A percentile compares a stretch with the other conserved stretches of the same genome.
These are phyloP conservation scores for Xanthoceras sorbifolium DNA, from an alignment of 345 rosid genomes.

Conservation along the genomic window DNA sequence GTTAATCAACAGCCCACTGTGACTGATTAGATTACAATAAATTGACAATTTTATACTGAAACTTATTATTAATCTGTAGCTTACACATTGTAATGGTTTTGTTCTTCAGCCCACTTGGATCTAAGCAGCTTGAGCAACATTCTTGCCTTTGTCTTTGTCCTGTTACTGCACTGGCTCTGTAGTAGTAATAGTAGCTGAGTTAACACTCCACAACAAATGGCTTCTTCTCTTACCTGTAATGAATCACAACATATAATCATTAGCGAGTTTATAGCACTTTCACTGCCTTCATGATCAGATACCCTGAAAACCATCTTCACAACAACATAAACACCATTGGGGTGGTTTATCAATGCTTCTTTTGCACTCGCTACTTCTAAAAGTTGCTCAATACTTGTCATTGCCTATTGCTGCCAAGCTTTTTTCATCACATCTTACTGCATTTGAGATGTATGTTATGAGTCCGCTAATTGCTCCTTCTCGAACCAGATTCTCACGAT, in stretches of 20 bases:
- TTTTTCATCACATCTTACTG: constrained; percentile 33
- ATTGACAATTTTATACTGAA: constrained; percentile 20
- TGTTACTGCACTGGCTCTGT: constrained; percentile 61
- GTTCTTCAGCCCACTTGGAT: constrained; percentile 40
- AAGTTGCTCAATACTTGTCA: constrained; percentile 45
- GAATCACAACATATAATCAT: constrained; percentile 46
- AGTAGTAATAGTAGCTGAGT: constrained; percentile 52
- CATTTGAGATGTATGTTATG: constrained; percentile 31
- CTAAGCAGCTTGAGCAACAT: constrained; percentile 53
- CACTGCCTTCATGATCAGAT: constrained; percentile 59
- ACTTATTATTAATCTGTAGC: not conserved
- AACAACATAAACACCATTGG: constrained; percentile 37
- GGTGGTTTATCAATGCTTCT: constrained; percentile 35
- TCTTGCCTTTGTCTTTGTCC: constrained; percentile 53
- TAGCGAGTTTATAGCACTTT: constrained; percentile 49
- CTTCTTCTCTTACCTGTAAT: constrained; percentile 48
- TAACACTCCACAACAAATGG: constrained; percentile 46
- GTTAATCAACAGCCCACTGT: not conserved
- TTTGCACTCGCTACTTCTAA: constrained; percentile 34
- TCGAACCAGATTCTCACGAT: constrained; percentile 36
- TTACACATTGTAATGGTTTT: constrained; percentile 24
- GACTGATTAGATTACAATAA: not conserved
- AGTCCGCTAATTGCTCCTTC: constrained; percentile 39
- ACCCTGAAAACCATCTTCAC: constrained; percentile 65
- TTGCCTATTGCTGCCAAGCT: constrained; percentile 38